Conservation (phyloP, 2,329 filamentous ascomycete genomes). For the Zopfia rhizophila region DNA sequence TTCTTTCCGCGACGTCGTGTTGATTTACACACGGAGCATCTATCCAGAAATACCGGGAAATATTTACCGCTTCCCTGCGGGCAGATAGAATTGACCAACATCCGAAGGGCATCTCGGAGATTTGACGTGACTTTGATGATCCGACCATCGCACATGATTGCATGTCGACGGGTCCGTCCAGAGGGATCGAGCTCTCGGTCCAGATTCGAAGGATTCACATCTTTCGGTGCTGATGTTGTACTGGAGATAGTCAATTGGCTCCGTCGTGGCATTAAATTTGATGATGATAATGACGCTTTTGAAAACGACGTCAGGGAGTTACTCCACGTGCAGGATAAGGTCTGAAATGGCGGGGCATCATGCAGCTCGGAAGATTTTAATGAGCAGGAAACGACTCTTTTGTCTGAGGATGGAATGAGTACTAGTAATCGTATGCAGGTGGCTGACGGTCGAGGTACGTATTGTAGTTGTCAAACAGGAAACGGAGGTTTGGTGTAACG, state of each 20-base stretch:
- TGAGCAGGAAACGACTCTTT: slow-evolving; percentile 22
- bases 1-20: slow-evolving; percentile 33
- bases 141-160: slow-evolving; percentile 32
- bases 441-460: slow-evolving; percentile 30
- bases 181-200: not conserved
- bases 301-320: slow-evolving; percentile 17
- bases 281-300: slow-evolving; percentile 3
- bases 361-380: slow-evolving; percentile 30
- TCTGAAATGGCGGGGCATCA: slow-evolving; percentile 30
- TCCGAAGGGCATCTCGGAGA: slow-evolving; percentile 34
- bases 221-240: not conserved
- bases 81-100: slow-evolving; percentile 26
- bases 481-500: slow-evolving; percentile 24
- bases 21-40: slow-evolving; percentile 46
- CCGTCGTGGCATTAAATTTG: not conserved
- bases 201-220: not conserved
- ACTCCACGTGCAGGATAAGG: slow-evolving; percentile 35
- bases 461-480: slow-evolving; percentile 30
- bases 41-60: slow-evolving; percentile 37
- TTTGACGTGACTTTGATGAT: slow-evolving; percentile 33
- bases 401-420: slow-evolving; percentile 25
- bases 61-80: slow-evolving; percentile 12
- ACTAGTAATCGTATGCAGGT: slow-evolving; percentile 35
- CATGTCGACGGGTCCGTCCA: slow-evolving; percentile 17
- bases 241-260: not conserved